Evolutionary conservation across 495 filamentous ascomycete species (phyloP).

Genomic region (Neurospora terricola): DNA sequence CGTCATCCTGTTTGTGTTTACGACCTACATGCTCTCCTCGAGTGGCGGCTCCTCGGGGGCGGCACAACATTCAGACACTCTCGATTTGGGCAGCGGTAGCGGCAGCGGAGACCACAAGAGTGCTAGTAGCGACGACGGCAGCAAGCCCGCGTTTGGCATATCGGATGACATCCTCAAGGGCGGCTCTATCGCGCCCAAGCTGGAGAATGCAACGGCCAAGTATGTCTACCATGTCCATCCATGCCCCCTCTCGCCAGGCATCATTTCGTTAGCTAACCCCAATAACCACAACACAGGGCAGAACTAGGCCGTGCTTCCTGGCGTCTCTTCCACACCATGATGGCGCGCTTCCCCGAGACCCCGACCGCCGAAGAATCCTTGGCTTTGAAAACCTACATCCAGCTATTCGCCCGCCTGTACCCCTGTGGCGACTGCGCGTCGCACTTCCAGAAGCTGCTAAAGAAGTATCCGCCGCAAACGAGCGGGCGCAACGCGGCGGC

Average conservation of each 20-base stretch:
- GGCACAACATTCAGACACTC: background rate
- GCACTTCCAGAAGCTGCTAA: slow-evolving; percentile 78
- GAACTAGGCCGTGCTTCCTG: slow-evolving; percentile 82
- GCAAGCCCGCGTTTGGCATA: slow-evolving; percentile 16
- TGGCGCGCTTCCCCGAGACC: slow-evolving; percentile 83
- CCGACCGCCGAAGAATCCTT: slow-evolving; percentile 75
- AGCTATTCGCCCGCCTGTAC: slow-evolving; percentile 85
- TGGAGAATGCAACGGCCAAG: slow-evolving; percentile 90
- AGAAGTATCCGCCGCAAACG: slow-evolving; percentile 84
- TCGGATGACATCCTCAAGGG: slow-evolving; percentile 50
- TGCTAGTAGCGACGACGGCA: background rate
- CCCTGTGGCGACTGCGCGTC: slow-evolving; percentile 91
- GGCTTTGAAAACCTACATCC: slow-evolving; percentile 74
- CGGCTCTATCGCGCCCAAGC: slow-evolving; percentile 72
- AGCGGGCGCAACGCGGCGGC: slow-evolving; percentile 72
- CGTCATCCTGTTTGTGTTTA: slow-evolving; percentile 24
- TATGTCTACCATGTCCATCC: slow-evolving; percentile 22
- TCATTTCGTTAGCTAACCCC: slow-evolving; percentile 9
- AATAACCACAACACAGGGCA: slow-evolving; percentile 47
- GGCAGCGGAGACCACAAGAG: background rate
- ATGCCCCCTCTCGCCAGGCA: background rate
- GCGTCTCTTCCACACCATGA: slow-evolving; percentile 92
- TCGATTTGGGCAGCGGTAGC: slow-evolving; percentile 1
- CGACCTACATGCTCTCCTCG: slow-evolving; percentile 29
- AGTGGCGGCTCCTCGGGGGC: slow-evolving; percentile 4